These are phyloP conservation scores for Clarireedia hainanense DNA, from an alignment of 2,329 filamentous ascomycete species.

Conservation along the genomic window DNA sequence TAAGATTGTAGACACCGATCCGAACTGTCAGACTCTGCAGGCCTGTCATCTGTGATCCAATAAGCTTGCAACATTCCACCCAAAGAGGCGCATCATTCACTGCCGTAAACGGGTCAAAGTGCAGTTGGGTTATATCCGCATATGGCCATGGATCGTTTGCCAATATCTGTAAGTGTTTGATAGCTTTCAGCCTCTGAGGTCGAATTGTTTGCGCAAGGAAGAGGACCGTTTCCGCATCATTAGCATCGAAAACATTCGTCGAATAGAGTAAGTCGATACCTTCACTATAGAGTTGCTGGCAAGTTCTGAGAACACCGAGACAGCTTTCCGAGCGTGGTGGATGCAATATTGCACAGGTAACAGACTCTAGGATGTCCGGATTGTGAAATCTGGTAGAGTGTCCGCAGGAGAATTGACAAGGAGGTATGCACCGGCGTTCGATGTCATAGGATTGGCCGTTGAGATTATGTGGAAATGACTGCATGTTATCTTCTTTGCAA, in stretches of 20 bases:
- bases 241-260: background rate
- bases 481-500: background rate
- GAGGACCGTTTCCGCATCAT: background rate
- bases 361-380: background rate
- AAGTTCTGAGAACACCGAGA: background rate
- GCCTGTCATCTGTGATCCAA: background rate
- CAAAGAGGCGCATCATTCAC: background rate
- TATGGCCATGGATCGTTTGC: background rate
- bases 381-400: background rate
- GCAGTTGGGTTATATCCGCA: background rate
- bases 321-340: background rate
- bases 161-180: constrained; percentile 1
- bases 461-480: background rate
- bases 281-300: background rate
- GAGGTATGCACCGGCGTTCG: background rate
- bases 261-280: background rate
- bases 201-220: background rate
- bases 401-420: background rate
- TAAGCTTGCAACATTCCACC: background rate
- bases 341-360: background rate
- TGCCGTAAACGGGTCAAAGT: background rate
- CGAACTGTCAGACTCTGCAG: background rate
- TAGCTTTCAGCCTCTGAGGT: background rate
- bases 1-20: background rate
- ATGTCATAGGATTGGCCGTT: background rate